Conservation (phyloP, 148 eudicot genomes). For the Camellia granthamiana region DNA sequence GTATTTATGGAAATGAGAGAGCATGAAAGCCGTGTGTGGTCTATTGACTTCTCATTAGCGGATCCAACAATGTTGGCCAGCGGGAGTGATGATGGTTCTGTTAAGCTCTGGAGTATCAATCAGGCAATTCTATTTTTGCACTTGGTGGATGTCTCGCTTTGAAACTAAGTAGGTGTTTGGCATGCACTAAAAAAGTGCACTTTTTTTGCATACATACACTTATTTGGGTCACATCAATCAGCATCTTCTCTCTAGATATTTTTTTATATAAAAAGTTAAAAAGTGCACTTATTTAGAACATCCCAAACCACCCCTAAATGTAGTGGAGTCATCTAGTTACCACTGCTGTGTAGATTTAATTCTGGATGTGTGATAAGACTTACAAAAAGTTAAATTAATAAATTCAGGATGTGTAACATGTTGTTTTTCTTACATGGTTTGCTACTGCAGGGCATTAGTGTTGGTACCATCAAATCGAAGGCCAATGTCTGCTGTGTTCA, state of each 20-base stretch:
- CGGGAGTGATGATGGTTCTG: slow-evolving; percentile 97
- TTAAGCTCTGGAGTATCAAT: slow-evolving; percentile 99
- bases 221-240: too few species aligned
- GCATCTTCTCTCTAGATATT: too few species aligned
- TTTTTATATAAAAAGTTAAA: too few species aligned
- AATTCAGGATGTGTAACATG: slow-evolving; percentile 38
- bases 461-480: slow-evolving; percentile 84
- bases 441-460: slow-evolving; percentile 83
- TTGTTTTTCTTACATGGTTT: slow-evolving; percentile 55
- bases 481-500: slow-evolving; percentile 97
- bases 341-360: slow-evolving; percentile 17
- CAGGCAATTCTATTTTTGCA: slow-evolving; percentile 98
- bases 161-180: slow-evolving; percentile 35
- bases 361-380: slow-evolving; percentile 33
- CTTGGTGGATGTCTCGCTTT: slow-evolving; percentile 92
- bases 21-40: slow-evolving; percentile 92
- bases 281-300: too few species aligned
- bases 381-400: too few species aligned
- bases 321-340: slow-evolving; percentile 64
- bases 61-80: slow-evolving; percentile 96
- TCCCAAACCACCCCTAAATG: slow-evolving; percentile 27
- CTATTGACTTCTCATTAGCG: slow-evolving; percentile 79
- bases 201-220: too few species aligned
- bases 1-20: slow-evolving; percentile 83
- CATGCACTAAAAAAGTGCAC: too few species aligned